phyloP scores from a whole-genome alignment of 768 basidiomycete species.

The Mycena kentingensis region DNA sequence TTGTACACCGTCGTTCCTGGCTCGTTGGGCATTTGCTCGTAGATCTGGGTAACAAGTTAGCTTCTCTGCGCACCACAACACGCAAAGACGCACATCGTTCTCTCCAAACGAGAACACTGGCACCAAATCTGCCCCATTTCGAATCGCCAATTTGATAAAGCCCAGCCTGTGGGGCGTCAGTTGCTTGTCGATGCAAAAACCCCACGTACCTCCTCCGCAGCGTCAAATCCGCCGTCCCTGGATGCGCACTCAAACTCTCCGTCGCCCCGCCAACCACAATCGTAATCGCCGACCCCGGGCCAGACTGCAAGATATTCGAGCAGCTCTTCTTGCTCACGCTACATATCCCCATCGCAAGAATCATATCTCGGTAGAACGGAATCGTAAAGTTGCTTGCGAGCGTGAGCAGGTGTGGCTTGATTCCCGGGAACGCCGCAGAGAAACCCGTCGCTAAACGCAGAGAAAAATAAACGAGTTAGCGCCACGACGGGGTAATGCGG shows the following conservation, averaged over 20 bases:
- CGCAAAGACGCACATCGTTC: slow-evolving; percentile 76
- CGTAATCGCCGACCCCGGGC: slow-evolving; percentile 73
- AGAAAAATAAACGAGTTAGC: slow-evolving; percentile 1
- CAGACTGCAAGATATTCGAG: slow-evolving; percentile 76
- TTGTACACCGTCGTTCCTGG: slow-evolving; percentile 86
- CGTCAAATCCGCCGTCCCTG: slow-evolving; percentile 94
- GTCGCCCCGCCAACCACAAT: slow-evolving; percentile 98
- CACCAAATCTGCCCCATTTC: slow-evolving; percentile 90
- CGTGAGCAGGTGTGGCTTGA: slow-evolving; percentile 91
- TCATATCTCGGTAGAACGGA: slow-evolving; percentile 91
- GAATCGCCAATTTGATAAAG: slow-evolving; percentile 93
- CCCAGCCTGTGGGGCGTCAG: slow-evolving; percentile 57
- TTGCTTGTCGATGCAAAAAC: neutral
- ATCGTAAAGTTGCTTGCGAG: slow-evolving; percentile 87
- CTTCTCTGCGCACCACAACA: neutral
- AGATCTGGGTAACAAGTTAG: slow-evolving; percentile 64
- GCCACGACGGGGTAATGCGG: slow-evolving; percentile 6
- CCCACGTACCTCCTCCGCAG: slow-evolving; percentile 62
- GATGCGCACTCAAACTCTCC: slow-evolving; percentile 90
- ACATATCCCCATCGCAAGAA: slow-evolving; percentile 85
- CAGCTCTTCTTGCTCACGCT: slow-evolving; percentile 92
- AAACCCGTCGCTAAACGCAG: slow-evolving; percentile 75
- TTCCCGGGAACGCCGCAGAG: slow-evolving; percentile 85
- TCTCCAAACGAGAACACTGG: slow-evolving; percentile 99
- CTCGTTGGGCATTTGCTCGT: slow-evolving; percentile 94